Conservation (phyloP, 2,329 filamentous ascomycete genomes). For the Pseudogymnoascus sp. region DNA sequence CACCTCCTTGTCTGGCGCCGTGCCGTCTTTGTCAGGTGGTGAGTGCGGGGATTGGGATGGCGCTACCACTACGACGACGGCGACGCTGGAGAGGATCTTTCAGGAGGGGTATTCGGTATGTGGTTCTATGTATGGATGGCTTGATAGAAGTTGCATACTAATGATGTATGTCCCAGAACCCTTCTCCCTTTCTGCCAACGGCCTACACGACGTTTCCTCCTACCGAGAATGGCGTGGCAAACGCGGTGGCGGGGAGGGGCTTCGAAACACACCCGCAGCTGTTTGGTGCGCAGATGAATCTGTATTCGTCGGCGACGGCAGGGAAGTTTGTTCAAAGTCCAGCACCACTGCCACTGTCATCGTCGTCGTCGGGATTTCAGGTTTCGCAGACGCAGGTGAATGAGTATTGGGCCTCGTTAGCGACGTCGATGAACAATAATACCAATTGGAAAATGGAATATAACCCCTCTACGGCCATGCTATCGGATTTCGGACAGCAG, state of each 20-base stretch:
- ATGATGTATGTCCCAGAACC: no score
- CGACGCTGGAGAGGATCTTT: background rate
- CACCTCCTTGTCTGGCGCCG: background rate
- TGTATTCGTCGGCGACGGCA: background rate
- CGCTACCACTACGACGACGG: background rate
- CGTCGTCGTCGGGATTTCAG: background rate
- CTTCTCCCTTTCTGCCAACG: no score
- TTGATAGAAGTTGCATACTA: no score
- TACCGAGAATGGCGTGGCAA: background rate
- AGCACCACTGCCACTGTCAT: background rate
- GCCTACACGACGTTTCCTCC: background rate
- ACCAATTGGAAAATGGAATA: background rate
- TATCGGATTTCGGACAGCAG: background rate
- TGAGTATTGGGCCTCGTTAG: background rate
- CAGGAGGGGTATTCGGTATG: background rate
- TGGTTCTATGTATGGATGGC: background rate
- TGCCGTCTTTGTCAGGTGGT: background rate
- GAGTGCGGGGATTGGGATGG: background rate
- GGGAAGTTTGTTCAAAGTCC: no score
- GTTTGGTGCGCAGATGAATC: background rate
- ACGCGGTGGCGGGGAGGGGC: background rate
- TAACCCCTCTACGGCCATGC: background rate
- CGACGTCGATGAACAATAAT: background rate
- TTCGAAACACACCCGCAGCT: background rate
- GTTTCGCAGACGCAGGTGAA: background rate